phyloP scores from a whole-genome alignment of 2,329 filamentous ascomycete species.

The Sporothrix curviconia region DNA sequence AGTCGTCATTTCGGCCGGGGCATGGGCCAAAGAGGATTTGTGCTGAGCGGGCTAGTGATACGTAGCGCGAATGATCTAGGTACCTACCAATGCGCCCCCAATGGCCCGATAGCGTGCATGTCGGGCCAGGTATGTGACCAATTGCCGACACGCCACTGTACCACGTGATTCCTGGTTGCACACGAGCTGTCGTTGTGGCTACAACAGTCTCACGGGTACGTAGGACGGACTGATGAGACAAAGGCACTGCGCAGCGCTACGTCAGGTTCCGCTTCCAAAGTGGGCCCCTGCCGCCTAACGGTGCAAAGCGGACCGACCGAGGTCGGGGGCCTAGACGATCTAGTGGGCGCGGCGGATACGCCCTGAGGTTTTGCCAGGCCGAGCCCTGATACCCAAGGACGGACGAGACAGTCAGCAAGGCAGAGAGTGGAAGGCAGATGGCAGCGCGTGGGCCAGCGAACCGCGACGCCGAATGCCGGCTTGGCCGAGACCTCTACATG shows the following conservation, averaged over 20 bases:
- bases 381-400: conserved; percentile 9
- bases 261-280: conserved; percentile 70
- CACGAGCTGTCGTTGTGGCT: conserved; percentile 93
- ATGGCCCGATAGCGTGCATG: conserved; percentile 86
- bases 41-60: too few species aligned
- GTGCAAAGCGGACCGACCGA: conserved; percentile 64
- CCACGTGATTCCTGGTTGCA: conserved; percentile 77
- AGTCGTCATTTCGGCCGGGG: conserved; percentile 64
- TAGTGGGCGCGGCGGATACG: conserved; percentile 47
- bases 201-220: too few species aligned
- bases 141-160: conserved; percentile 85
- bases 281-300: conserved; percentile 82
- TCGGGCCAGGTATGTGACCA: conserved; percentile 75
- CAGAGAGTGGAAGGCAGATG: background rate
- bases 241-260: too few species aligned
- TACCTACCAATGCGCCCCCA: too few species aligned
- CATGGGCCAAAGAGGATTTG: conserved; percentile 95
- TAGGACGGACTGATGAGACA: too few species aligned
- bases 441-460: background rate
- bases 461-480: background rate
- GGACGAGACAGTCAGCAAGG: background rate
- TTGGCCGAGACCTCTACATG: too few species aligned
- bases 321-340: conserved; percentile 53
- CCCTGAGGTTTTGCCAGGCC: conserved; percentile 22
- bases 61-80: too few species aligned